Percentiles rank a stretch among this genome's conserved stretches.
These are phyloP conservation scores for Parathielavia appendiculata DNA, from an alignment of 495 filamentous ascomycete species.

Conservation along the genomic window DNA sequence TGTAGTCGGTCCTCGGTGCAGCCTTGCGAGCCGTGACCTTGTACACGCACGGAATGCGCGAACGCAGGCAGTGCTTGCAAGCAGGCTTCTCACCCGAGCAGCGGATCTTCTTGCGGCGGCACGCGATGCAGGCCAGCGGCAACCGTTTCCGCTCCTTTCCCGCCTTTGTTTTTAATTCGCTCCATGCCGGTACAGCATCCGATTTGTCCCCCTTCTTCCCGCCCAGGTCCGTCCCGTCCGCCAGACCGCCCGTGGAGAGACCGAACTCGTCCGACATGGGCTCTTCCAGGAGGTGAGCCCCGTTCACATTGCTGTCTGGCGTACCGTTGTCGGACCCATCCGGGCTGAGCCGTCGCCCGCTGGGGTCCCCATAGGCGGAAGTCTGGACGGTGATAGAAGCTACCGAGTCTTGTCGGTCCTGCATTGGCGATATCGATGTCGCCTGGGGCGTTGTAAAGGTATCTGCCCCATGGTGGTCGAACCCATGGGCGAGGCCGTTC, in stretches of 20 bases:
- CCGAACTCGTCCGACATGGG: slow-evolving; percentile 52
- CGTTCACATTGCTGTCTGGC: slow-evolving; percentile 42
- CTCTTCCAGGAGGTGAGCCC: slow-evolving; percentile 45
- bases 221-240: slow-evolving; percentile 48
- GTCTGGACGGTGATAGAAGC: slow-evolving; percentile 34
- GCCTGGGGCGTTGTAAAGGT: slow-evolving; percentile 35
- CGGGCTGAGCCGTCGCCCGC: slow-evolving; percentile 32
- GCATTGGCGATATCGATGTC: slow-evolving; percentile 37
- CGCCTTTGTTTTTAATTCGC: slow-evolving; percentile 93
- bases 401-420: slow-evolving; percentile 38
- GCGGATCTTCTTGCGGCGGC: slow-evolving; percentile 93
- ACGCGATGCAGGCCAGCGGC: slow-evolving; percentile 93
- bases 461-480: slow-evolving; percentile 39
- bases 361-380: slow-evolving; percentile 20
- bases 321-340: slow-evolving; percentile 47
- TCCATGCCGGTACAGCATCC: slow-evolving; percentile 71
- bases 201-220: slow-evolving; percentile 55
- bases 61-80: slow-evolving; percentile 92
- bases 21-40: slow-evolving; percentile 94
- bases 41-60: slow-evolving; percentile 96
- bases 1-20: slow-evolving; percentile 95
- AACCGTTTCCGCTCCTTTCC: slow-evolving; percentile 93
- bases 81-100: slow-evolving; percentile 97
- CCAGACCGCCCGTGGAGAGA: slow-evolving; percentile 38
- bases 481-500: slow-evolving; percentile 28